A percentile compares a stretch with the other conserved stretches of the same genome.
Conservation (phyloP, 345 rosid genomes). For the Anacardium occidentale region DNA sequence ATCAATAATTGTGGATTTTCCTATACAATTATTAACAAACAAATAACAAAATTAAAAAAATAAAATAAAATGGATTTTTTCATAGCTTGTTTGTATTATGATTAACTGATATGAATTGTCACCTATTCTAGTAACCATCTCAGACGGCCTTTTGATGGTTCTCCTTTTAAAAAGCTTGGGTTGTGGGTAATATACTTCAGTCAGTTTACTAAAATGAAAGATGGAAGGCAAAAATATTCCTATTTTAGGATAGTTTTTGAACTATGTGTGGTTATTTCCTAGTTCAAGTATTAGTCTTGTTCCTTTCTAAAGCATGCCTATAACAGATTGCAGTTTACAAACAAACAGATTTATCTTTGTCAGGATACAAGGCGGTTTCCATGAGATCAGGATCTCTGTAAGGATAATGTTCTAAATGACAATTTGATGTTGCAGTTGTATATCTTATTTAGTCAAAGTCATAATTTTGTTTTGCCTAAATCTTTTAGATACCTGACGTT, state of each 20-base stretch:
- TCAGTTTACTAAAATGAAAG: background rate
- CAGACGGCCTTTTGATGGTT: background rate
- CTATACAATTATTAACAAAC: no score
- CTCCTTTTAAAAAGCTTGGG: background rate
- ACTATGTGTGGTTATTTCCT: background rate
- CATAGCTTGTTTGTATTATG: no score
- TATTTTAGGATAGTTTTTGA: background rate
- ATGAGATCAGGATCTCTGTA: slow-evolving; percentile 96
- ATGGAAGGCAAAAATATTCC: background rate
- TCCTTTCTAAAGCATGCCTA: slow-evolving; percentile 17
- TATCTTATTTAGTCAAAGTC: slow-evolving; percentile 8
- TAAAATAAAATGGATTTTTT: no score
- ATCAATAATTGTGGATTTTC: no score
- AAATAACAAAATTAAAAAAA: no score
- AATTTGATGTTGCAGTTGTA: background rate
- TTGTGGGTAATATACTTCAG: background rate
- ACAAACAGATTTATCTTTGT: slow-evolving; percentile 83
- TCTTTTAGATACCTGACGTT: slow-evolving; percentile 67
- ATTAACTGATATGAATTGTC: no score
- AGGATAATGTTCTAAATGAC: slow-evolving; percentile 23
- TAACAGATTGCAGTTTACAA: slow-evolving; percentile 53
- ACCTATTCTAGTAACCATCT: background rate
- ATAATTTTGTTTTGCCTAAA: slow-evolving; percentile 18
- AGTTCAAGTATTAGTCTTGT: background rate
- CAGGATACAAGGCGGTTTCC: slow-evolving; percentile 97